phyloP scores from a whole-genome alignment of 176 grass and related monocot genomes.

The Carex littledalei region DNA sequence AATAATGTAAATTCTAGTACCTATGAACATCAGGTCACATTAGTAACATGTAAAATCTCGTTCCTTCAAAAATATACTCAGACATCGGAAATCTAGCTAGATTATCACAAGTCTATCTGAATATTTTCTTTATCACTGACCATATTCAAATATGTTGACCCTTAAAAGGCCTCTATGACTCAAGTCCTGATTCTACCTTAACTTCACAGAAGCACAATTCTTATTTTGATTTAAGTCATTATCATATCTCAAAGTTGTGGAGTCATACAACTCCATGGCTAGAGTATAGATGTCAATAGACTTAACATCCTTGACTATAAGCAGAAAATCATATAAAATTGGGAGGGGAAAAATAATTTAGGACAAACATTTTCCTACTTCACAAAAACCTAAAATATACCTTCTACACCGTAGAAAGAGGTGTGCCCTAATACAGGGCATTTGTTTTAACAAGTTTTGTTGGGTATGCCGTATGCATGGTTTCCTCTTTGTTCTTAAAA shows the following conservation, averaged over 20 bases:
- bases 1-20: background rate
- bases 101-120: background rate
- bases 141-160: background rate
- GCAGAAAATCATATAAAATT: background rate
- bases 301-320: background rate
- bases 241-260: background rate
- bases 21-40: background rate
- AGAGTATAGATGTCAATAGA: background rate
- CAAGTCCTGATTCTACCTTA: background rate
- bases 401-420: background rate
- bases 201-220: background rate
- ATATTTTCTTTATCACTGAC: background rate
- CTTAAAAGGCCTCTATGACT: background rate
- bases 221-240: background rate
- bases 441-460: background rate
- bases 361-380: background rate
- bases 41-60: background rate
- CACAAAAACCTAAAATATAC: background rate
- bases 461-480: background rate
- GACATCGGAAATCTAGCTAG: background rate
- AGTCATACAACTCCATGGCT: background rate
- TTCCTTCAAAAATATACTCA: background rate
- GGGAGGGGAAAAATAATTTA: background rate
- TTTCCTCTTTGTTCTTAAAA: background rate
- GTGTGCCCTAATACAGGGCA: background rate